Evolutionary conservation across 2,329 filamentous ascomycete genomes (phyloP).

Genomic region (Fusarium mundagurra): DNA sequence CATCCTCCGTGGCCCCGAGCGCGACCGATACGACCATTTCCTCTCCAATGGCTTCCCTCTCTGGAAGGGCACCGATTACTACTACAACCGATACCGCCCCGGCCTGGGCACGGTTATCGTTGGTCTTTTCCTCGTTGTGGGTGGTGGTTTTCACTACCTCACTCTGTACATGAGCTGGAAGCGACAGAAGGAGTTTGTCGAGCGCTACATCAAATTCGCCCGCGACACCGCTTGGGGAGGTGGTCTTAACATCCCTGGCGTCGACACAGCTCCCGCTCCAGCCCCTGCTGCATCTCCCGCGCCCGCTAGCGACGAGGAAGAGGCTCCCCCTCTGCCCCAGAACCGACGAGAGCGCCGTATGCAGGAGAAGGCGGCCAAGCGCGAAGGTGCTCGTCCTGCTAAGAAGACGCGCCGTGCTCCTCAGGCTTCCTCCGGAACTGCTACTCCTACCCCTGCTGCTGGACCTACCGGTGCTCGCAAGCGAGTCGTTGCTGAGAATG

Average conservation of each 20-base stretch:
- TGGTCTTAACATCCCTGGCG: slow-evolving; percentile 75
- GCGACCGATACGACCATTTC: slow-evolving; percentile 96
- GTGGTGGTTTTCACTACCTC: slow-evolving; percentile 88
- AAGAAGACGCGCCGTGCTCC: slow-evolving; percentile 58
- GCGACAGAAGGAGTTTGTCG: slow-evolving; percentile 89
- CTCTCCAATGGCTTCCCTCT: slow-evolving; percentile 90
- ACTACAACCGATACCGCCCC: slow-evolving; percentile 93
- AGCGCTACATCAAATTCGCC: slow-evolving; percentile 90
- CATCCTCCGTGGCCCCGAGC: slow-evolving; percentile 81
- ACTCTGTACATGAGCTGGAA: slow-evolving; percentile 88
- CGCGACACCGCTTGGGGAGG: slow-evolving; percentile 91
- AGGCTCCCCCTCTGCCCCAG: slow-evolving; percentile 63
- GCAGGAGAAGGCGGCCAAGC: slow-evolving; percentile 86
- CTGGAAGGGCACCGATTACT: slow-evolving; percentile 98
- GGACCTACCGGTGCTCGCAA: slow-evolving; percentile 79
- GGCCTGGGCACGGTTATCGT: slow-evolving; percentile 85
- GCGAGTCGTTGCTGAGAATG: slow-evolving; percentile 91
- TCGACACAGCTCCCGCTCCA: slow-evolving; percentile 60
- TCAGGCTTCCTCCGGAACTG: slow-evolving; percentile 51
- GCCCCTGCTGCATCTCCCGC: slow-evolving; percentile 56
- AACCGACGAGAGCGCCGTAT: slow-evolving; percentile 89
- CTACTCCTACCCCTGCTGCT: slow-evolving; percentile 59
- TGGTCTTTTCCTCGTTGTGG: slow-evolving; percentile 83
- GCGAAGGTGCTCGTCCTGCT: slow-evolving; percentile 66
- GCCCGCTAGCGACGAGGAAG: slow-evolving; percentile 59